Percentiles rank a stretch among this genome's conserved stretches.
Evolutionary conservation across 164 flowering plant genomes (phyloP).

Genomic region (Sedum album): DNA sequence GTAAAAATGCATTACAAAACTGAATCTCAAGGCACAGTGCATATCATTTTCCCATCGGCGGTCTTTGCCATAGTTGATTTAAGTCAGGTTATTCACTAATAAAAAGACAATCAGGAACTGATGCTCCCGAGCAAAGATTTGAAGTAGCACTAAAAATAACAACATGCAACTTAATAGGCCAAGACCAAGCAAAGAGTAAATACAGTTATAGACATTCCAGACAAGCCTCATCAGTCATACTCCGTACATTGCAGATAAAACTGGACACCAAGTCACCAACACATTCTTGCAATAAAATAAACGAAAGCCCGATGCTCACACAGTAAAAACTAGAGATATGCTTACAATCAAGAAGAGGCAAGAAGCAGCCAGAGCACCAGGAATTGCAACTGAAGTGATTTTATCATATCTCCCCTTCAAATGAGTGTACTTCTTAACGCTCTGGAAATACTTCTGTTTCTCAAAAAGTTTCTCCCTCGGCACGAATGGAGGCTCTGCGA

Average conservation of each 20-base stretch:
- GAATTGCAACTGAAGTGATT: conserved; percentile 56
- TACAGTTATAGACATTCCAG: background rate
- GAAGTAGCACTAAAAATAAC: no score
- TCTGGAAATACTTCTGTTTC: conserved; percentile 44
- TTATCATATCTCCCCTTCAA: conserved; percentile 42
- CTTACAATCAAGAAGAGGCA: conserved; percentile 35
- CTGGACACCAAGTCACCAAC: no score
- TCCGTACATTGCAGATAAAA: no score
- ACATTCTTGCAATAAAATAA: no score
- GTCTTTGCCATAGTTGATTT: background rate
- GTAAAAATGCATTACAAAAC: no score
- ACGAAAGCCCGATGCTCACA: no score
- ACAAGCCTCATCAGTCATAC: background rate
- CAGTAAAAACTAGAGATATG: background rate
- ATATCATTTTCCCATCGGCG: background rate
- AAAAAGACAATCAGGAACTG: background rate
- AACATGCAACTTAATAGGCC: no score
- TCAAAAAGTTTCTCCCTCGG: conserved; percentile 42
- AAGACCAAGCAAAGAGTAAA: no score
- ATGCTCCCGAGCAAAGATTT: background rate
- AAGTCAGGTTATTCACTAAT: background rate
- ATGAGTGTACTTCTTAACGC: conserved; percentile 37
- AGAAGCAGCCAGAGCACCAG: conserved; percentile 33
- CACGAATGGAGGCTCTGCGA: conserved; percentile 29
- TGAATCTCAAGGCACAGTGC: background rate